Base-by-base conservation (phyloP, 2,329 filamentous ascomycete genomes). In the Arachnomyces sp. region DNA sequence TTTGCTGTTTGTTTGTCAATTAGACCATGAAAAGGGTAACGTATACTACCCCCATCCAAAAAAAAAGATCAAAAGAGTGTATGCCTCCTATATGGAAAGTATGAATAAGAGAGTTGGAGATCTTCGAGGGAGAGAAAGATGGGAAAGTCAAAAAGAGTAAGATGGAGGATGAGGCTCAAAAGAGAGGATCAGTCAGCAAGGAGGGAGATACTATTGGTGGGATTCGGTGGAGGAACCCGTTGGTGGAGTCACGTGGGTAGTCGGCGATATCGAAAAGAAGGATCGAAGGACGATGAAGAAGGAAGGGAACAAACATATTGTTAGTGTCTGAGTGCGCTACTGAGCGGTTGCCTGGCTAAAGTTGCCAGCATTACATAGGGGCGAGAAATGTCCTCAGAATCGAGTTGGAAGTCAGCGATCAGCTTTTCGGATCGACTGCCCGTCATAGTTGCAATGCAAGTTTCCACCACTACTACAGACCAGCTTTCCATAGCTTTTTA, bases 401-500 rank as follows among this genome's bases (percentile, higher is more conserved):
- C 50, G 17, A 53, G 52, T 29, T 81, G 78, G 78, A 73, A 66
- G 51, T 55, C 56, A 15, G 59, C 61, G 2, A 58, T 82, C 43
- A 71, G 72, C 7, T 78, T 78, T 28, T 68, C 73, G 9, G 73
- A 79, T 39, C 70, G 82, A 41, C 77, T 82, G 57, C 72, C 74
- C 40, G 74, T 71, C 43, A 78, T 85, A 37, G 71, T 81, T 49
- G 72, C 66, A 43, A 67, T 82, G 78, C 81, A 58, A 66, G 77
- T 62, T 30, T 40, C 32, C 25, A 16, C 12, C 7, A 38, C 7
- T 42, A 13, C 7, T 30, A 13, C 37, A 49, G 47, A 36, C 46
- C 36, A 25, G n/a, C n/a, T n/a, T n/a, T n/a, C n/a, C n/a, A n/a
- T n/a, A n/a, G n/a, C n/a, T n/a, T n/a, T n/a, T n/a, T n/a, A n/a